phyloP scores from a whole-genome alignment of 176 grass and related monocot genomes.

The Triticum aestivum region DNA sequence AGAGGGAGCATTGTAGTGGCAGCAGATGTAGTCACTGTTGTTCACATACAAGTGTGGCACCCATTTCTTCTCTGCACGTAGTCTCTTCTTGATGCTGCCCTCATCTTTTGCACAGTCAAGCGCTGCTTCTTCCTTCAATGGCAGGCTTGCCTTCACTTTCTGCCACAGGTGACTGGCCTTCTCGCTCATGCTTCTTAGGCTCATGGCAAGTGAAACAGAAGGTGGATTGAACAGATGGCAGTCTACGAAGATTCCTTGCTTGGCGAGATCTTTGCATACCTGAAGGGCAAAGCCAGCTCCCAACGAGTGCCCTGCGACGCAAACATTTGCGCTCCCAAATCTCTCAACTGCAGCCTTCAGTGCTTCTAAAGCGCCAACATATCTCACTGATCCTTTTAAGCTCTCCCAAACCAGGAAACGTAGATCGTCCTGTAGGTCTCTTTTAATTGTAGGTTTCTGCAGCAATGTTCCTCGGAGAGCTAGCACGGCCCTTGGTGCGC shows the following conservation, averaged over 20 bases:
- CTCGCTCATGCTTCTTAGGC: constrained; percentile 75
- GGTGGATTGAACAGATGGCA: constrained; percentile 95
- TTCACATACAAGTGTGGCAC: constrained; percentile 87
- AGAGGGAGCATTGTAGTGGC: constrained; percentile 63
- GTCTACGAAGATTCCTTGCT: constrained; percentile 74
- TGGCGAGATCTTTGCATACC: constrained; percentile 77
- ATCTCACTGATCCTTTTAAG: constrained; percentile 78
- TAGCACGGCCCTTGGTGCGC: constrained; percentile 67
- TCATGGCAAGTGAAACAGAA: constrained; percentile 86
- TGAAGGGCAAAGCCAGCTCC: constrained; percentile 85
- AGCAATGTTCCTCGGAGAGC: constrained; percentile 83
- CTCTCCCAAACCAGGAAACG: constrained; percentile 84
- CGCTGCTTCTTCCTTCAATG: constrained; percentile 42
- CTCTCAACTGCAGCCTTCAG: constrained; percentile 49
- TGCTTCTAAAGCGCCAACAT: constrained; percentile 57
- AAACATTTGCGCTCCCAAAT: constrained; percentile 65
- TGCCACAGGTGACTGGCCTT: constrained; percentile 66
- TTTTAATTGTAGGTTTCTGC: constrained; percentile 64
- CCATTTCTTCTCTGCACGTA: constrained; percentile 64
- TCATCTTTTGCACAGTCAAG: constrained; percentile 30
- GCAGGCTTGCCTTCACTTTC: constrained; percentile 58
- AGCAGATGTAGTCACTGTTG: constrained; percentile 90
- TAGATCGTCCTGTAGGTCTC: constrained; percentile 85
- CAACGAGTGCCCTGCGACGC: constrained; percentile 72
- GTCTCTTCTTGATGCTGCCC: constrained; percentile 37